Conservation (phyloP, 2,329 filamentous ascomycete genomes). For the Fusarium virguliforme region DNA sequence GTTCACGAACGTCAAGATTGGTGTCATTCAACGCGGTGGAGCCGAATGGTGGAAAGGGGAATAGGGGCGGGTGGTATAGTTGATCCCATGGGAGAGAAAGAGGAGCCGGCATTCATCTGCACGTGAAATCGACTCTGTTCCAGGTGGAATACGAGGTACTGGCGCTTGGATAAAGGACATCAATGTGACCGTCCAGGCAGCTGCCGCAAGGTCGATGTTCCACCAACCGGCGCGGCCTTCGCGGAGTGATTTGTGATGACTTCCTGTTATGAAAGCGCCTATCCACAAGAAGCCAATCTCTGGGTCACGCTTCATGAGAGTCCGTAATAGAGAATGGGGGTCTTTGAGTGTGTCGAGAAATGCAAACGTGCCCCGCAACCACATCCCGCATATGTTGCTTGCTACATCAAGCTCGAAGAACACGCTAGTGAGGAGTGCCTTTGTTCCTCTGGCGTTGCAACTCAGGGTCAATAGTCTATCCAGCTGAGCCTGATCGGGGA, state of each 20-base stretch:
- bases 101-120: slow-evolving; percentile 43
- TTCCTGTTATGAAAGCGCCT: slow-evolving; percentile 43
- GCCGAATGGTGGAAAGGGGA: slow-evolving; percentile 41
- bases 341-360: slow-evolving; percentile 31
- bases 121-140: slow-evolving; percentile 24
- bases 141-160: background rate
- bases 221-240: slow-evolving; percentile 33
- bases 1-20: slow-evolving; percentile 40
- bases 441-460: slow-evolving; percentile 37
- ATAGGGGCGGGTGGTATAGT: slow-evolving; percentile 29
- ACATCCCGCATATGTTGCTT: slow-evolving; percentile 43
- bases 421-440: slow-evolving; percentile 38
- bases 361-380: slow-evolving; percentile 42
- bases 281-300: slow-evolving; percentile 42
- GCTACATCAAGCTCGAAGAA: slow-evolving; percentile 42
- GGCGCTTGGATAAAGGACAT: slow-evolving; percentile 37
- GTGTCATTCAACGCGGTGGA: slow-evolving; percentile 33
- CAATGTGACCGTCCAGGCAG: slow-evolving; percentile 36
- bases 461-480: slow-evolving; percentile 44
- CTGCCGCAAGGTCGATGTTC: slow-evolving; percentile 34
- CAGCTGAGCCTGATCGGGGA: slow-evolving; percentile 13
- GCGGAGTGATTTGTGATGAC: slow-evolving; percentile 10
- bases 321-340: slow-evolving; percentile 26
- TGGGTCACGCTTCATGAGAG: slow-evolving; percentile 37
- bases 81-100: slow-evolving; percentile 33